Evolutionary conservation across 768 basidiomycete species (phyloP).

Genomic region (Favolaschia claudopus): DNA sequence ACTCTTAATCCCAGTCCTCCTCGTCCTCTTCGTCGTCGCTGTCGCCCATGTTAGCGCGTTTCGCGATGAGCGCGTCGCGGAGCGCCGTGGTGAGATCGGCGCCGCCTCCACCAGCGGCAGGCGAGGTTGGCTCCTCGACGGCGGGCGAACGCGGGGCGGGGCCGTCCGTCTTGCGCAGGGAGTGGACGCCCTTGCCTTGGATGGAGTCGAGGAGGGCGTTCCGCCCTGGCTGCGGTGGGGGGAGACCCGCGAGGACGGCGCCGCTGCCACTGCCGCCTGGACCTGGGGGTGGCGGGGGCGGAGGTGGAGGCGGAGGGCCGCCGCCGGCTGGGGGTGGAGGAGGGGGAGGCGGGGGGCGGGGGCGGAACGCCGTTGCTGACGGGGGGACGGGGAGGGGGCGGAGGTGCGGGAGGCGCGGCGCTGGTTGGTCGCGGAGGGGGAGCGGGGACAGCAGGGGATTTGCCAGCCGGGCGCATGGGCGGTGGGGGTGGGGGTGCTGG

Average conservation of each 20-base stretch:
- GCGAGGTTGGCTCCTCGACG: slow-evolving; percentile 41
- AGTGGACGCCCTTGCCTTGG: slow-evolving; percentile 79
- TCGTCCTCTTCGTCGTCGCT: slow-evolving; percentile 84
- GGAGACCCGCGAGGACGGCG: slow-evolving; percentile 42
- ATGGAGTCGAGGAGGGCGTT: slow-evolving; percentile 79
- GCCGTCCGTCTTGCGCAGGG: slow-evolving; percentile 67
- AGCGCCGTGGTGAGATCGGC: slow-evolving; percentile 84
- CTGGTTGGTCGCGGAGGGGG: slow-evolving; percentile 49
- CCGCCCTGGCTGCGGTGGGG: slow-evolving; percentile 67
- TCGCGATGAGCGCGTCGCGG: slow-evolving; percentile 82
- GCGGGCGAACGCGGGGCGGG: slow-evolving; percentile 43
- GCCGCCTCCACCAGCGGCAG: slow-evolving; percentile 54
- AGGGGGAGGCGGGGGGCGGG: slow-evolving; percentile 56
- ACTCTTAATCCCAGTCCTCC: slow-evolving; percentile 58
- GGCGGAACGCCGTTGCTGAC: slow-evolving; percentile 39
- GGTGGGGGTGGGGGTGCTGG: slow-evolving; percentile 46
- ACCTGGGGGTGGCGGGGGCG: slow-evolving; percentile 49
- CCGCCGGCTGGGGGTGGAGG: slow-evolving; percentile 51
- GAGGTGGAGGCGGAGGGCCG: slow-evolving; percentile 45
- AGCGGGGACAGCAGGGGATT: slow-evolving; percentile 41
- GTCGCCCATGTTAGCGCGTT: slow-evolving; percentile 90
- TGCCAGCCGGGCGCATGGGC: slow-evolving; percentile 46
- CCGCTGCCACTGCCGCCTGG: slow-evolving; percentile 30
- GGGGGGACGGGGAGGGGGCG: slow-evolving; percentile 44
- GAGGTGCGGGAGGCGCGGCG: slow-evolving; percentile 35